phyloP scores from a whole-genome alignment of 2,329 filamentous ascomycete genomes.

The Colletotrichum liaoningense region DNA sequence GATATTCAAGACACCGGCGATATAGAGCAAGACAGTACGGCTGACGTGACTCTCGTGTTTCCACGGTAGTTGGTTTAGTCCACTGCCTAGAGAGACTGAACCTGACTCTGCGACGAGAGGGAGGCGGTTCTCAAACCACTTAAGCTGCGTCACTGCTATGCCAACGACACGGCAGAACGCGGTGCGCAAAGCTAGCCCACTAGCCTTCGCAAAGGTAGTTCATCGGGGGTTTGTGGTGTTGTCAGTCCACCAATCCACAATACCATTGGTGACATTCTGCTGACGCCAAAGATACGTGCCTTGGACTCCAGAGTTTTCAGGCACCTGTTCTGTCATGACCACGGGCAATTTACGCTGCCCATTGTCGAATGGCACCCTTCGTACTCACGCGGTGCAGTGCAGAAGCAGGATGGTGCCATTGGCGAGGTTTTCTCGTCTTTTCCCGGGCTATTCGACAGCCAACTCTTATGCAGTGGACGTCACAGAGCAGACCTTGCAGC shows the following conservation, averaged over 20 bases:
- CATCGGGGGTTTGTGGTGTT: background rate
- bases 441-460: background rate
- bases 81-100: background rate
- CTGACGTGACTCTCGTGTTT: conserved; percentile 5
- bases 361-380: background rate
- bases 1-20: conserved; percentile 14
- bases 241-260: background rate
- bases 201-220: background rate
- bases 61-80: conserved; percentile 18
- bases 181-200: background rate
- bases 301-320: background rate
- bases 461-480: background rate
- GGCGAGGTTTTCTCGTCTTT: background rate
- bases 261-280: background rate
- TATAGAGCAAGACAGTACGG: conserved; percentile 12
- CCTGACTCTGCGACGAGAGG: conserved; percentile 10
- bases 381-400: background rate
- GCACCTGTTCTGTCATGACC: background rate
- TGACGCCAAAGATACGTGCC: background rate
- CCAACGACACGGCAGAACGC: conserved; percentile 18
- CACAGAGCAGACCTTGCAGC: background rate
- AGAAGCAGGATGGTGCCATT: conserved; percentile 1
- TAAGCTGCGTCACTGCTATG: conserved; percentile 28
- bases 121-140: conserved; percentile 15
- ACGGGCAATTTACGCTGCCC: too few species aligned